phyloP scores from a whole-genome alignment of 192 early-diverging fungal genomes.

The Coemansia sp. region DNA sequence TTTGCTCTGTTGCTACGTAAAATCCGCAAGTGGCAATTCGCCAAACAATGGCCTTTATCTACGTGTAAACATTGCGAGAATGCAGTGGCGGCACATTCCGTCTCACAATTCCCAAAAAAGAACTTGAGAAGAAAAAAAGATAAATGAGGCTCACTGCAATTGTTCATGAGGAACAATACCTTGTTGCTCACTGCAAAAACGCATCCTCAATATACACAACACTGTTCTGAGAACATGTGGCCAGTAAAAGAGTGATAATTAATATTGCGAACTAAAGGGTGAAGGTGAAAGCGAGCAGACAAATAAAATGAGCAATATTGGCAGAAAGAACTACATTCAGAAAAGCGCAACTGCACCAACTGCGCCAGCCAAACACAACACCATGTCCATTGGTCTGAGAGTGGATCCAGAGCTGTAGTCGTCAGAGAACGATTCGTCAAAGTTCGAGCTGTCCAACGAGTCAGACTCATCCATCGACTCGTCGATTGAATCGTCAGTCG shows the following conservation, averaged over 20 bases:
- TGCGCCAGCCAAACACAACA: constrained; percentile 35
- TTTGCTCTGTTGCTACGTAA: not conserved
- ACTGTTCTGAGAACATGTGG: not conserved
- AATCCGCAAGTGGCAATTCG: not conserved
- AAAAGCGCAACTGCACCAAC: constrained; percentile 40
- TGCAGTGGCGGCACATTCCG: not conserved
- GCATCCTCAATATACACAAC: not conserved
- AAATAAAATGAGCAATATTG: not conserved
- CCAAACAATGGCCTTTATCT: not conserved
- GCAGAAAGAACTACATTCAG: constrained; percentile 10
- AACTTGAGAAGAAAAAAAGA: not conserved
- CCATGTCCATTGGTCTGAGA: constrained; percentile 3
- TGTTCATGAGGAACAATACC: not conserved
- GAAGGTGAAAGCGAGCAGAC: not conserved
- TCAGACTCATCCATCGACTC: too few relatives aligned
- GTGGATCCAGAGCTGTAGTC: constrained; percentile 1
- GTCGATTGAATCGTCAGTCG: constrained; percentile 4
- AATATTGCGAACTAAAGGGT: not conserved
- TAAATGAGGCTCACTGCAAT: not conserved
- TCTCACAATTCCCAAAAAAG: not conserved
- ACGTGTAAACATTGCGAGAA: constrained; percentile 3
- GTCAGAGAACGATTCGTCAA: constrained; percentile 11
- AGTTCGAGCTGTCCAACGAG: not conserved
- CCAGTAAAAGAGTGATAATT: not conserved
- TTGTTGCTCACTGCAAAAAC: not conserved